Percentiles rank a stretch among this genome's conserved stretches.
These are phyloP conservation scores for Tagetes erecta DNA, from an alignment of 129 eudicot genomes.

Conservation along the genomic window DNA sequence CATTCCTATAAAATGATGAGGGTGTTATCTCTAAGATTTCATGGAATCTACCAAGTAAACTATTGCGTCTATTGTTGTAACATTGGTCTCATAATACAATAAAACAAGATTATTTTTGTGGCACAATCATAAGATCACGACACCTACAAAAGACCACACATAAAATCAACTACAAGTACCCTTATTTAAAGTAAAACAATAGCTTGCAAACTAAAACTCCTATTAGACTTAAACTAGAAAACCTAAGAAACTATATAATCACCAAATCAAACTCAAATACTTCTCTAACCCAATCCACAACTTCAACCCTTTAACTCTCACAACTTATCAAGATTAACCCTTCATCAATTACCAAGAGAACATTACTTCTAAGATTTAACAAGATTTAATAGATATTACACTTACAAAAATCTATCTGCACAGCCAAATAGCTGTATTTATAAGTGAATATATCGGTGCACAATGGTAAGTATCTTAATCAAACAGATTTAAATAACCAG, in stretches of 20 bases:
- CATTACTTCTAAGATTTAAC: neutral
- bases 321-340: no score
- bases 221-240: neutral
- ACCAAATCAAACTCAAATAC: no score
- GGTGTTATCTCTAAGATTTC: neutral
- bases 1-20: neutral
- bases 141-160: no score
- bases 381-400: neutral
- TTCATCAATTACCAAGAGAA: neutral
- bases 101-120: no score
- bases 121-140: no score
- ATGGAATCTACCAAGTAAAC: neutral
- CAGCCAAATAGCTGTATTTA: neutral
- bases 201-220: no score
- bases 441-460: neutral
- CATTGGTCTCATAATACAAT: no score
- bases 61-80: neutral
- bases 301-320: no score
- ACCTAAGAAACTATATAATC: no score
- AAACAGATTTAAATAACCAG: conserved; percentile 14
- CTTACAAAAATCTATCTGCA: neutral
- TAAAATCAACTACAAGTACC: no score
- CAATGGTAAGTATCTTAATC: neutral
- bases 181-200: no score
- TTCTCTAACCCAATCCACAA: no score